Base-by-base conservation (phyloP, 1,284 basidiomycete species). In the Boletellus dicymbophilus region DNA sequence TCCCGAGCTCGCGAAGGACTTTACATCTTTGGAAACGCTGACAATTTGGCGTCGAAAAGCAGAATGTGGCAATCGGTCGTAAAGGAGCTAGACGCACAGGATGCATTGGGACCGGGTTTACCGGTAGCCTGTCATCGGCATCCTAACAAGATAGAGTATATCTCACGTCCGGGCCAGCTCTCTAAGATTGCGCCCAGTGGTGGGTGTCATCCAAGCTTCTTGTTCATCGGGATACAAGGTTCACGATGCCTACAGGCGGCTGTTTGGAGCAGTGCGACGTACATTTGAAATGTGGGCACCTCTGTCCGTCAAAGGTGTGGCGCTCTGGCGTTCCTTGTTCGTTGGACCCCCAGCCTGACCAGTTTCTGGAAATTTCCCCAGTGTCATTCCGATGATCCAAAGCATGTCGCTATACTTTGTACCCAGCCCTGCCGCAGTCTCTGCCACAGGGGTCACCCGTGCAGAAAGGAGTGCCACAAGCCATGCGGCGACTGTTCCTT, bases 1-100 rank as follows among this genome's bases (percentile, higher is more conserved):
- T 90, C 88, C 20, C 75, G 87, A 20, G 88, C 88, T 5, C 76
- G 80, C 40, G 78, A 90, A 52, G 88, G 88, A 4, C 69, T 90
- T 13, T 89, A 77, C 57, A 82, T 91, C 30, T 69, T 91, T 4
- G 88, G 88, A 13, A 88, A 90, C 51, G 78, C 82, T 0, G 59
- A 67, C 1, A 74, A 84, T 51, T 60, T 84, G 21, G 66, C 74
- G 4, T 63, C 62, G 31, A 70, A 63, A 60, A 84, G 77, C 51
- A 41, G 58, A 8, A 87, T 85, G 74, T 91, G 90, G 90, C 58
- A 61, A 0, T 67, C 65, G 0, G 71, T 91, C 16, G 65, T 88
- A 3, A 71, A 81, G 13, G 76, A 85, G 56, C 65, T 90, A n/a
- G 71, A 77, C 21, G 56, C 60, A 2, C 58, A 71, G 23, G 77